Evolutionary conservation across 2,329 filamentous ascomycete genomes (phyloP).

Genomic region (Penicillium brasilianum): DNA sequence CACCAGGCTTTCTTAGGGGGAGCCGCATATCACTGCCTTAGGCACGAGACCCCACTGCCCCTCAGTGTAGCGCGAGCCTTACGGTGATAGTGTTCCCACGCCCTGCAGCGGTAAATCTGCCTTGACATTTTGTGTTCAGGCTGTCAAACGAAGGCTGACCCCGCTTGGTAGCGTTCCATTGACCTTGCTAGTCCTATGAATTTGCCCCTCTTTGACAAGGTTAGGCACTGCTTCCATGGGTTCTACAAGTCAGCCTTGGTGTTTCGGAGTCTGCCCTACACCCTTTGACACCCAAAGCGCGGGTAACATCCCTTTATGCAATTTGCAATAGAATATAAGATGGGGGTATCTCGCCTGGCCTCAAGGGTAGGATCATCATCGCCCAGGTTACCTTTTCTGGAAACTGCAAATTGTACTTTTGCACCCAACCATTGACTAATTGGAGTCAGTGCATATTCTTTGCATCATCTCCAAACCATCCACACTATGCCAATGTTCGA

Average conservation of each 20-base stretch:
- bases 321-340: background rate
- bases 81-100: background rate
- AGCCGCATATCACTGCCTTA: background rate
- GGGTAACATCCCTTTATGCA: too few relatives aligned
- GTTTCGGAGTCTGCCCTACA: background rate
- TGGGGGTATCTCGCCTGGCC: background rate
- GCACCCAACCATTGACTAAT: background rate
- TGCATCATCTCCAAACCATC: slow-evolving; percentile 7
- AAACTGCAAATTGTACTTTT: background rate
- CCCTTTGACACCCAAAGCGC: too few relatives aligned
- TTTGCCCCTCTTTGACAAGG: background rate
- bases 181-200: background rate
- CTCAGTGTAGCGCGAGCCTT: background rate
- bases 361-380: background rate
- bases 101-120: background rate
- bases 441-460: slow-evolving; percentile 13
- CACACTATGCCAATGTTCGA: slow-evolving; percentile 15
- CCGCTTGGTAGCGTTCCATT: background rate
- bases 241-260: background rate
- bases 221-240: background rate
- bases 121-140: background rate
- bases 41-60: background rate
- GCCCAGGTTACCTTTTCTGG: background rate
- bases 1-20: background rate
- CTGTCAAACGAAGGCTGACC: background rate